Evolutionary conservation across 768 basidiomycete species (phyloP).

Genomic region (Strobilomyces confusus): DNA sequence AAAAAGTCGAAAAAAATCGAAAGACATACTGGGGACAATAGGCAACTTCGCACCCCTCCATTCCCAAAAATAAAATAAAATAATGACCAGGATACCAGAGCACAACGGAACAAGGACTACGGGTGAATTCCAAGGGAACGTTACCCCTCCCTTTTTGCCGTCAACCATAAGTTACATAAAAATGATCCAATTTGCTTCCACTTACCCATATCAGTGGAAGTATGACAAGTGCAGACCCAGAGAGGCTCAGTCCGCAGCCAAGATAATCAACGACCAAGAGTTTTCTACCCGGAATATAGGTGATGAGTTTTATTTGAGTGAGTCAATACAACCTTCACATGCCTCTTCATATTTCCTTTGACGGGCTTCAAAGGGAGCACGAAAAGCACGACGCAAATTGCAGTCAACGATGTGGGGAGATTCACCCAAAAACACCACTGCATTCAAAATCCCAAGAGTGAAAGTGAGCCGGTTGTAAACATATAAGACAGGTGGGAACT

Average conservation of each 20-base stretch:
- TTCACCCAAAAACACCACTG: conserved; percentile 2
- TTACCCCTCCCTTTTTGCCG: neutral
- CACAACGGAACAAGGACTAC: neutral
- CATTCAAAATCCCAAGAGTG: neutral
- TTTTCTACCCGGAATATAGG: neutral
- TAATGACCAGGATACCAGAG: neutral
- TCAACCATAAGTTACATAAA: neutral
- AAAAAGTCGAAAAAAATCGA: neutral
- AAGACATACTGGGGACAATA: neutral
- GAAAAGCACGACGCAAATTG: neutral
- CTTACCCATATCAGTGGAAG: conserved; percentile 1
- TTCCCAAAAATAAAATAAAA: neutral
- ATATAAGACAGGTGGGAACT: neutral
- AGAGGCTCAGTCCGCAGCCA: neutral
- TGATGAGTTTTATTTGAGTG: neutral
- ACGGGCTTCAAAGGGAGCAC: neutral
- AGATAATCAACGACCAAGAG: neutral
- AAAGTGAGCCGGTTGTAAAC: neutral
- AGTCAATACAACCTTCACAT: neutral
- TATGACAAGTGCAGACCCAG: neutral
- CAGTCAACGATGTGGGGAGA: neutral
- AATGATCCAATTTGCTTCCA: neutral
- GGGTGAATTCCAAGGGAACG: neutral
- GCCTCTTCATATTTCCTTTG: neutral
- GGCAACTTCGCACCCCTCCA: neutral